phyloP scores from a whole-genome alignment of 1,284 basidiomycete species.

The Ganoderma sinense region DNA sequence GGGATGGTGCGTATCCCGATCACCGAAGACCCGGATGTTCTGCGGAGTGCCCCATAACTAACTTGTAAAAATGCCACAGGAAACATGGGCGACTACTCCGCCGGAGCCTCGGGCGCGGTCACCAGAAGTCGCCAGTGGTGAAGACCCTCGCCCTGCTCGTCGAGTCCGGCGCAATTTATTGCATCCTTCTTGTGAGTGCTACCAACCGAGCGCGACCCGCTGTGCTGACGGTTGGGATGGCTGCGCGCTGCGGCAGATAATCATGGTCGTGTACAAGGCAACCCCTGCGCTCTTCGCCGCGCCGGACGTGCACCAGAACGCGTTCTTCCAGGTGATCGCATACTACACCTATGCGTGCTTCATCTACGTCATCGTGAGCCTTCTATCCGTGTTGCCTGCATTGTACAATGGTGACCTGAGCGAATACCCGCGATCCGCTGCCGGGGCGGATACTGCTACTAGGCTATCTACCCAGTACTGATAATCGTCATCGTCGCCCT shows the following conservation, averaged over 20 bases:
- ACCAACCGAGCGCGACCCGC: no score
- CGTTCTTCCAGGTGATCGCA: neutral
- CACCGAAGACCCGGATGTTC: neutral
- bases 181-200: slow-evolving; percentile 1
- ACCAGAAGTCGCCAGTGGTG: neutral
- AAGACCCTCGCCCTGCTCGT: neutral
- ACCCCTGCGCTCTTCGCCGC: neutral
- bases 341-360: neutral
- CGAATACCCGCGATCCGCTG: neutral
- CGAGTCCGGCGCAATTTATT: slow-evolving; percentile 6
- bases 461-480: slow-evolving; percentile 5
- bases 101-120: neutral
- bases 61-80: neutral
- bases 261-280: neutral
- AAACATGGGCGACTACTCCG: slow-evolving; percentile 3
- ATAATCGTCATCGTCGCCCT: slow-evolving; percentile 5
- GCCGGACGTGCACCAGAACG: neutral
- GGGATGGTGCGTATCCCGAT: neutral
- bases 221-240: neutral
- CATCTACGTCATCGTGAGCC: slow-evolving; percentile 1
- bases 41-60: neutral
- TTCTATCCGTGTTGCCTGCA: neutral
- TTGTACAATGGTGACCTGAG: neutral
- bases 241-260: neutral
- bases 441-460: no score